phyloP scores from a whole-genome alignment of 148 eudicot genomes.

The Salicornia ramosissima region DNA sequence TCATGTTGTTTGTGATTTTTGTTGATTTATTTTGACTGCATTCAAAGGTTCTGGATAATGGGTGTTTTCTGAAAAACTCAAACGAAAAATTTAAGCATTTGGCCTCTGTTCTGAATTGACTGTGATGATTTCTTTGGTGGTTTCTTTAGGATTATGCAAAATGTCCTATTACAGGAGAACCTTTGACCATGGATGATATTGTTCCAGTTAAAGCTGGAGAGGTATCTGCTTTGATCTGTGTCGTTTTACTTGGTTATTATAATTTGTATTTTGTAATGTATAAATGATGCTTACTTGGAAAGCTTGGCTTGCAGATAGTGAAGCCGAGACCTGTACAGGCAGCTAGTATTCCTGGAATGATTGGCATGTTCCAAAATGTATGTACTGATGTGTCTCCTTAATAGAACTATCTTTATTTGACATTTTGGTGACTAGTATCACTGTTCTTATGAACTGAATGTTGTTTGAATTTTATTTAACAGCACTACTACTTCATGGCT shows the following conservation, averaged over 20 bases:
- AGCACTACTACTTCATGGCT: too few species aligned
- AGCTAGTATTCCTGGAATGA: slow-evolving; percentile 98
- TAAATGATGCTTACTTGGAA: background rate
- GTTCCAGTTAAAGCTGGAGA: slow-evolving; percentile 79
- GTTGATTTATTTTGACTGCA: background rate
- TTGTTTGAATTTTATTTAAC: too few species aligned
- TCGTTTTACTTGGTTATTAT: background rate
- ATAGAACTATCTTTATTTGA: too few species aligned
- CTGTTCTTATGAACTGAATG: too few species aligned
- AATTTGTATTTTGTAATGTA: background rate
- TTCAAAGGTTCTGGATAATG: background rate
- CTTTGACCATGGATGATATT: slow-evolving; percentile 71
- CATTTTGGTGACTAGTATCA: too few species aligned
- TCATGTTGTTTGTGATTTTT: slow-evolving; percentile 1
- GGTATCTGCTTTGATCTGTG: slow-evolving; percentile 37
- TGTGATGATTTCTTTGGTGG: slow-evolving; percentile 1
- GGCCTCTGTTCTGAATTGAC: background rate
- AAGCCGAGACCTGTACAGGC: slow-evolving; percentile 96
- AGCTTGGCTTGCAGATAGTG: slow-evolving; percentile 60
- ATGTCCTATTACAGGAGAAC: slow-evolving; percentile 92
- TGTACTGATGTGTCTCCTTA: slow-evolving; percentile 26
- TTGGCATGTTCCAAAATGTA: slow-evolving; percentile 97
- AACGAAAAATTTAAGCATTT: background rate
- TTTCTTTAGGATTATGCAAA: slow-evolving; percentile 70
- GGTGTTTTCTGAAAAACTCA: background rate